phyloP scores from a whole-genome alignment of 345 rosid species.

The Chamaenerion angustifolium region DNA sequence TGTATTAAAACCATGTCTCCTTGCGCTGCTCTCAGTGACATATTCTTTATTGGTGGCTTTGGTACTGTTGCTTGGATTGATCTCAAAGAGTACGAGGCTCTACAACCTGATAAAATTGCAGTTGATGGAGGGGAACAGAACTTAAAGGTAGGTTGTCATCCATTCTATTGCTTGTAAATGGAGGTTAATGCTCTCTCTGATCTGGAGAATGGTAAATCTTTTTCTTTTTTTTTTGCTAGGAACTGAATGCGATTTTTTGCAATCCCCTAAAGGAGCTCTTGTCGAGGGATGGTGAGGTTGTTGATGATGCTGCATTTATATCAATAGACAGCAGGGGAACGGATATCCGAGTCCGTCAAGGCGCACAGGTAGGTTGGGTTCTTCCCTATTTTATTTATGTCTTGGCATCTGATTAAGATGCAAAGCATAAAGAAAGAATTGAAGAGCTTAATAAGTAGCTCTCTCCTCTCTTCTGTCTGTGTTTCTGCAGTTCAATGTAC shows the following conservation, averaged over 20 bases:
- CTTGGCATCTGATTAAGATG: too few species aligned
- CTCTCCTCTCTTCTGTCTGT: neutral
- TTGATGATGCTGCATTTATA: slow-evolving; percentile 84
- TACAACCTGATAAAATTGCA: slow-evolving; percentile 87
- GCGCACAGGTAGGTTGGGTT: slow-evolving; percentile 56
- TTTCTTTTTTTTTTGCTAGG: slow-evolving; percentile 30
- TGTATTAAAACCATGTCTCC: too few species aligned
- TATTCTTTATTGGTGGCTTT: slow-evolving; percentile 94
- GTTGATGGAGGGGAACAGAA: slow-evolving; percentile 86
- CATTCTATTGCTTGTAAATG: neutral
- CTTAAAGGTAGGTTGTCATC: slow-evolving; percentile 46
- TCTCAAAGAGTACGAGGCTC: slow-evolving; percentile 67
- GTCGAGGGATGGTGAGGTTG: slow-evolving; percentile 46
- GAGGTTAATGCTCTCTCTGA: too few species aligned
- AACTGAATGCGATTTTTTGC: slow-evolving; percentile 68
- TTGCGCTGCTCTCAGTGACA: slow-evolving; percentile 39
- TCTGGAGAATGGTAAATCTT: too few species aligned
- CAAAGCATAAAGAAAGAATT: too few species aligned
- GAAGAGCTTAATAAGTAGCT: neutral
- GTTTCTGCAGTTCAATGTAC: slow-evolving; percentile 57
- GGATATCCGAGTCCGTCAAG: slow-evolving; percentile 83
- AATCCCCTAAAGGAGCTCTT: slow-evolving; percentile 62
- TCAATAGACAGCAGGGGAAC: slow-evolving; percentile 93
- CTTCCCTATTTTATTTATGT: too few species aligned
- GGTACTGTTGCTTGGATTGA: slow-evolving; percentile 98